Conservation (phyloP, 768 basidiomycete species). For the Asterophora lycoperdoides region DNA sequence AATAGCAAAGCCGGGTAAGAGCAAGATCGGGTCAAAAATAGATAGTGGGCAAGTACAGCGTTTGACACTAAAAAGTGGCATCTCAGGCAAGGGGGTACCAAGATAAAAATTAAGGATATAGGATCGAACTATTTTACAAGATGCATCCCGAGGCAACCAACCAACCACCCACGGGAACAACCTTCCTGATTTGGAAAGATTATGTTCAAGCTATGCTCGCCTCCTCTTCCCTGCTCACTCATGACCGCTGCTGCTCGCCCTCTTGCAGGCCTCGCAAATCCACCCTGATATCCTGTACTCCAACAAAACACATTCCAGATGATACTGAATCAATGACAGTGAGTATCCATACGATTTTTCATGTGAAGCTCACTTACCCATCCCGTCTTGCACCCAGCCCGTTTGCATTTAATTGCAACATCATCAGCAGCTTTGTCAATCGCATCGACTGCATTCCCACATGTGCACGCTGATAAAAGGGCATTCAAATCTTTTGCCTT, state of each 20-base stretch:
- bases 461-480: not conserved
- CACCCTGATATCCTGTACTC: not conserved
- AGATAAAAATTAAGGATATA: not conserved
- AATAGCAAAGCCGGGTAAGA: no score
- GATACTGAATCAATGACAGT: conserved; percentile 1
- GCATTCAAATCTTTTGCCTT: not conserved
- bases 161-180: conserved; percentile 1
- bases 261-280: not conserved
- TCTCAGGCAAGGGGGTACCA: no score
- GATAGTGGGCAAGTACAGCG: no score
- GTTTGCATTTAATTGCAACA: not conserved
- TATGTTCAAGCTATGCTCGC: not conserved
- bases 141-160: not conserved
- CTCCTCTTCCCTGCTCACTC: not conserved
- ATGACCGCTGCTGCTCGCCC: not conserved
- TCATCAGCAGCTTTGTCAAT: not conserved
- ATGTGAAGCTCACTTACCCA: not conserved
- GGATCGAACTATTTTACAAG: not conserved
- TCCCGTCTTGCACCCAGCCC: not conserved
- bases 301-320: not conserved
- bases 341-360: no score
- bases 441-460: not conserved
- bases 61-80: no score
- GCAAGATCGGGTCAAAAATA: no score
- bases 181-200: not conserved